Evolutionary conservation across 495 filamentous ascomycete genomes (phyloP).

Genomic region (Penicillium taxi): DNA sequence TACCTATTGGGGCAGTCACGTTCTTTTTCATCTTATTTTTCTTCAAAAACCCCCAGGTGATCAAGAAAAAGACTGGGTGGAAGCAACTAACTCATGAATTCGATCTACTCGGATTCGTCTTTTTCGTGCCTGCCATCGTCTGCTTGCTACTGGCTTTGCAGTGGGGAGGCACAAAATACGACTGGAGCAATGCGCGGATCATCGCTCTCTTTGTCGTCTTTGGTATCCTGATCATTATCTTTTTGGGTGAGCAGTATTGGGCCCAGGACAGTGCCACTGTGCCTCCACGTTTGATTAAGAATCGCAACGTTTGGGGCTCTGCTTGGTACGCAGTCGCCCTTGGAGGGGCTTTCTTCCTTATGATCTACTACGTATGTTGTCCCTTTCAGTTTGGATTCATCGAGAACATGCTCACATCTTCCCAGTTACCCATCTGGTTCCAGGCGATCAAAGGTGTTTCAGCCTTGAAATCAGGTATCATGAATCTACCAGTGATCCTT

Average conservation of each 20-base stretch:
- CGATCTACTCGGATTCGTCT: conserved; percentile 56
- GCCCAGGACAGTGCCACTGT: conserved; percentile 68
- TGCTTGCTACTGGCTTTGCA: conserved; percentile 72
- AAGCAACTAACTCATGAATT: conserved; percentile 47
- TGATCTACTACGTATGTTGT: conserved; percentile 44
- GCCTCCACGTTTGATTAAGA: conserved; percentile 61
- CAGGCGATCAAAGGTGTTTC: conserved; percentile 68
- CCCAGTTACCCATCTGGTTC: conserved; percentile 79
- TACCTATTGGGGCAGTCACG: conserved; percentile 62
- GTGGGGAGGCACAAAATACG: conserved; percentile 71
- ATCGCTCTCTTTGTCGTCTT: conserved; percentile 66
- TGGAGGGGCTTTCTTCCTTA: conserved; percentile 59
- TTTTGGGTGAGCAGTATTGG: conserved; percentile 57
- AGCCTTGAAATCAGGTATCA: conserved; percentile 66
- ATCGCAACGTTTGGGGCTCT: conserved; percentile 57
- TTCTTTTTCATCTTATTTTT: conserved; percentile 51
- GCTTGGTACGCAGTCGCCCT: conserved; percentile 48
- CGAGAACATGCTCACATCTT: conserved; percentile 6
- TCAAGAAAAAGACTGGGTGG: conserved; percentile 29
- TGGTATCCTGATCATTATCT: conserved; percentile 54
- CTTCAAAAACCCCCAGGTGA: conserved; percentile 47
- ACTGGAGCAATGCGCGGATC: conserved; percentile 57
- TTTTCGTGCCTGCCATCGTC: conserved; percentile 67
- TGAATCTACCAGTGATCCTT: conserved; percentile 67
- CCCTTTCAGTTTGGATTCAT: neutral